Conservation (phyloP, 2,329 filamentous ascomycete genomes). For the Verticillium albo-atrum region DNA sequence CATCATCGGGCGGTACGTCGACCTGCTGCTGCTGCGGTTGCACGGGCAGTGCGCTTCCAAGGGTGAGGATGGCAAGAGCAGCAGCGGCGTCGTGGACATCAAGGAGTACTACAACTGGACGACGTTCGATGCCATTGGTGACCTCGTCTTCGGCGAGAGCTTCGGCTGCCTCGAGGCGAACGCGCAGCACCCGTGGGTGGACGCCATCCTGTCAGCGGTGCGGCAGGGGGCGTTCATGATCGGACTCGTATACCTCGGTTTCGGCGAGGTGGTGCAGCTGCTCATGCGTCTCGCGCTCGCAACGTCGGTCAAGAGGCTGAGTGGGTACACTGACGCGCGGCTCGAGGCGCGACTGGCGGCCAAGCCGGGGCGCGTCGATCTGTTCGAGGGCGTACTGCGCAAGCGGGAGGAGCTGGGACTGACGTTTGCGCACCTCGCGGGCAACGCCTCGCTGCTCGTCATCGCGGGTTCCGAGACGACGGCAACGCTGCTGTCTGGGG, state of each 20-base stretch:
- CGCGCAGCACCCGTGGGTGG: constrained; percentile 20
- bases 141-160: constrained; percentile 22
- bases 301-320: neutral
- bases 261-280: neutral
- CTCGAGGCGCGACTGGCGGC: neutral
- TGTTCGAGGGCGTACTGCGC: neutral
- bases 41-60: constrained; percentile 8
- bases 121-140: constrained; percentile 25
- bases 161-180: constrained; percentile 19
- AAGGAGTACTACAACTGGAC: constrained; percentile 20
- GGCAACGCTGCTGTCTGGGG: constrained; percentile 34
- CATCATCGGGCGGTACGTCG: constrained; percentile 19
- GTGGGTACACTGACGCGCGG: neutral
- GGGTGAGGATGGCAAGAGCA: too few species aligned
- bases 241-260: neutral
- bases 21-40: constrained; percentile 18
- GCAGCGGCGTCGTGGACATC: constrained; percentile 14
- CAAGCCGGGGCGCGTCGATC: neutral
- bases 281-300: neutral
- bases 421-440: constrained; percentile 6
- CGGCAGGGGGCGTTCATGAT: neutral
- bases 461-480: constrained; percentile 41
- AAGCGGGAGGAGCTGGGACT: constrained; percentile 1
- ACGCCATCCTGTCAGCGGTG: constrained; percentile 12
- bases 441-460: constrained; percentile 16